Conservation (phyloP, 345 rosid genomes). For the Corchorus capsularis region DNA sequence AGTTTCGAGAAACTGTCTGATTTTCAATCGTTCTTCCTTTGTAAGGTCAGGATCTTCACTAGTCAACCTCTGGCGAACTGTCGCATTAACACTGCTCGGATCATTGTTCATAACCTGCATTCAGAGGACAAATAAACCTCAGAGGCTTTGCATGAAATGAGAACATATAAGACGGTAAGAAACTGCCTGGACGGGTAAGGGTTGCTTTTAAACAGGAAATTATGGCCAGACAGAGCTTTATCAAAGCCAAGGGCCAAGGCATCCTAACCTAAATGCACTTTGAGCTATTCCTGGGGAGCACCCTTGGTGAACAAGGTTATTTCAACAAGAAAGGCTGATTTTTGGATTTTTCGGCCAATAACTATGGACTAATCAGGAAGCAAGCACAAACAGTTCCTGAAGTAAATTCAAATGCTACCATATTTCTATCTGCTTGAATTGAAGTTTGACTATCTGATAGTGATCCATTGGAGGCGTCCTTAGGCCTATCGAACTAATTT, state of each 20-base stretch:
- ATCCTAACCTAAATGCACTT: not conserved
- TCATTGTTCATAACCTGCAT: conserved; percentile 57
- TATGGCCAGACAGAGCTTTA: not conserved
- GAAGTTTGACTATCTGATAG: not conserved
- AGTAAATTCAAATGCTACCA: not conserved
- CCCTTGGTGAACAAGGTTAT: not conserved
- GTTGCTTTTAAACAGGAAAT: not conserved
- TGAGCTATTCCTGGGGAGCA: not conserved
- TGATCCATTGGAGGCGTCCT: not conserved
- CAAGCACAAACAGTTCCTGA: not conserved
- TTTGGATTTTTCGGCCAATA: too few relatives aligned
- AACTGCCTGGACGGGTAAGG: not conserved
- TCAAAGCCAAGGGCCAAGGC: not conserved
- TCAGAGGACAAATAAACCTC: not conserved
- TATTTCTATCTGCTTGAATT: not conserved
- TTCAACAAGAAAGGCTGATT: too few relatives aligned
- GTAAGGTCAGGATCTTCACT: conserved; percentile 64
- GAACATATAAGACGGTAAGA: not conserved
- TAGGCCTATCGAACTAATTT: not conserved
- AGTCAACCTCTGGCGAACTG: conserved; percentile 50
- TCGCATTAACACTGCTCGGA: conserved; percentile 38
- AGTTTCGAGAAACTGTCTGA: conserved; percentile 65
- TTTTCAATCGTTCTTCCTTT: conserved; percentile 51
- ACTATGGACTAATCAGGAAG: not conserved
- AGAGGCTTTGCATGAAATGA: not conserved